Percentiles rank a stretch among this genome's conserved stretches.
phyloP scores from a whole-genome alignment of 1,284 basidiomycete species.

The Meripilus lineatus region DNA sequence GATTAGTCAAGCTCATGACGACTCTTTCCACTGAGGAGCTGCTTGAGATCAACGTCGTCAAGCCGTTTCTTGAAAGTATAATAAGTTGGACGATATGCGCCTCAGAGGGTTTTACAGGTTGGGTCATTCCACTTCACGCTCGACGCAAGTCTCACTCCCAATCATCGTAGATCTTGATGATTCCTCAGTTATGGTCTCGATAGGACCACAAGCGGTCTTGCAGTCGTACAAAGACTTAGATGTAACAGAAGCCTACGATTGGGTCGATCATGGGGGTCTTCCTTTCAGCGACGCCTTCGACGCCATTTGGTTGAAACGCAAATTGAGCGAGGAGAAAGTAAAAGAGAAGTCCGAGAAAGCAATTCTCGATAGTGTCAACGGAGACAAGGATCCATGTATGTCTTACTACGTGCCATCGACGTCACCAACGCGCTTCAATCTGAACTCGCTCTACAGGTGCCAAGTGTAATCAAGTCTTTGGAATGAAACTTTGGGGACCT shows the following conservation, averaged over 20 bases:
- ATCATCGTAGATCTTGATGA: too few relatives aligned
- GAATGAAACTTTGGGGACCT: slow-evolving; percentile 17
- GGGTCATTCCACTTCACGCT: neutral
- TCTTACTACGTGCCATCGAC: neutral
- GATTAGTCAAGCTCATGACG: too few relatives aligned
- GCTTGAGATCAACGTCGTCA: slow-evolving; percentile 2
- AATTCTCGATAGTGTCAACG: slow-evolving; percentile 3
- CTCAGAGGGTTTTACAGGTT: neutral
- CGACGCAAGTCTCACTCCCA: neutral
- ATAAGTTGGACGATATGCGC: neutral
- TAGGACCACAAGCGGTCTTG: too few relatives aligned
- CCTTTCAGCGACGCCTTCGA: neutral
- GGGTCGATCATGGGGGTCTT: neutral
- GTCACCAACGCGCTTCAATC: neutral
- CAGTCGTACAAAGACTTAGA: neutral
- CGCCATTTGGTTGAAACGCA: neutral
- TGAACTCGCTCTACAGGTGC: slow-evolving; percentile 12
- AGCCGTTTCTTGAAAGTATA: neutral
- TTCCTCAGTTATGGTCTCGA: too few relatives aligned
- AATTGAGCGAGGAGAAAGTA: neutral
- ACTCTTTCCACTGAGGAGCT: neutral
- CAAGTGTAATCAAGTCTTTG: slow-evolving; percentile 14
- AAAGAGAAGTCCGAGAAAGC: neutral
- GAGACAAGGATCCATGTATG: slow-evolving; percentile 9
- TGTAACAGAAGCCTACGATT: neutral